Conservation (phyloP, 129 eudicot species). For the Artemisia annua region DNA sequence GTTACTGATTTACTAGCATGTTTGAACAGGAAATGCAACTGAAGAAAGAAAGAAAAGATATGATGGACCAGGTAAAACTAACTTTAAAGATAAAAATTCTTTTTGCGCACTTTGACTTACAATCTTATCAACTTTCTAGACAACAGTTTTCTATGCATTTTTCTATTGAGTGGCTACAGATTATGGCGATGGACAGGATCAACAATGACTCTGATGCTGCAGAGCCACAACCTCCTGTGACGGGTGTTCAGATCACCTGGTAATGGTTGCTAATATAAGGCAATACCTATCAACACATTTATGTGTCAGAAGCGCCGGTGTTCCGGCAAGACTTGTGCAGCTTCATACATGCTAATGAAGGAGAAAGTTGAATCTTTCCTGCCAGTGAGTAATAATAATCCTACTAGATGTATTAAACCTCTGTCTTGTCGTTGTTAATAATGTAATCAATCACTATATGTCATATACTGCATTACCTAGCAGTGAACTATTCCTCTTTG, state of each 20-base stretch:
- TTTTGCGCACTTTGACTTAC: neutral
- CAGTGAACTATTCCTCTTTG: neutral
- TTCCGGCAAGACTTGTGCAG: neutral
- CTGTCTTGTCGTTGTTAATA: constrained; percentile 8
- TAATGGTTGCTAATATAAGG: neutral
- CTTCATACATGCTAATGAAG: constrained; percentile 4
- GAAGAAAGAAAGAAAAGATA: constrained; percentile 13
- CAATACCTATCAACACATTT: neutral
- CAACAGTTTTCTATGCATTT: constrained; percentile 3
- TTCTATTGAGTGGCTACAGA: constrained; percentile 22
- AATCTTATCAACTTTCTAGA: constrained; percentile 5
- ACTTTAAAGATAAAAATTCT: neutral
- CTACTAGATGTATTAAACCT: constrained; percentile 4
- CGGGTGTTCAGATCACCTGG: constrained; percentile 15
- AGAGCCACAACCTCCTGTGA: constrained; percentile 4
- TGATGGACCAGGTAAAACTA: constrained; percentile 22
- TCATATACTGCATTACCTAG: neutral
- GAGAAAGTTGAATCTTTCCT: neutral
- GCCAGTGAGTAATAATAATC: neutral
- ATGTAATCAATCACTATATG: neutral
- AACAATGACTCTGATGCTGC: constrained; percentile 10
- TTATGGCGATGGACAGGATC: constrained; percentile 5
- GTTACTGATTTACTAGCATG: neutral
- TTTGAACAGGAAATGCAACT: constrained; percentile 25
- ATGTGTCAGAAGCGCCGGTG: neutral